Evolutionary conservation across 108 stramenopile genomes (phyloP).

Genomic region (Stephanodiscus minutulus): DNA sequence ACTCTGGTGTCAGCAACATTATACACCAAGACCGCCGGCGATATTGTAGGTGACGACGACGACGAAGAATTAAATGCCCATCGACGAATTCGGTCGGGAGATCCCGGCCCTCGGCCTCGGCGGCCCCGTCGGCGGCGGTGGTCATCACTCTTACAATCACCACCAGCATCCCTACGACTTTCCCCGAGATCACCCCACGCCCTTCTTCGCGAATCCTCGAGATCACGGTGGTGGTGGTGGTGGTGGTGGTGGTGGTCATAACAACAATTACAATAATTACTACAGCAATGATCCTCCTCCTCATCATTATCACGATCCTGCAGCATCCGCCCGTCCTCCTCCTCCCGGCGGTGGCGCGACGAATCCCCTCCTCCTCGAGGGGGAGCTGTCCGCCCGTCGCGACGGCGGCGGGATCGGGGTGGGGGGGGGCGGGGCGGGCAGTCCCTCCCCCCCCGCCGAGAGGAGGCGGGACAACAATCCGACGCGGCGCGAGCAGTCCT

Average conservation of each 20-base stretch:
- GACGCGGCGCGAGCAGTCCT: no score
- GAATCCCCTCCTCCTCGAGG: constrained; percentile 9
- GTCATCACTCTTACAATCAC: neutral
- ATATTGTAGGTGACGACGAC: no score
- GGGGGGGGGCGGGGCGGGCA: constrained; percentile 1
- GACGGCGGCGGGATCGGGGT: constrained; percentile 15
- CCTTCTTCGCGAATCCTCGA: neutral
- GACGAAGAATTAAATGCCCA: constrained; percentile 32
- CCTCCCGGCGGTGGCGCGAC: neutral
- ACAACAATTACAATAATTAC: constrained; percentile 20
- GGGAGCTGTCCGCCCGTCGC: constrained; percentile 17
- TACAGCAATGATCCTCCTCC: neutral
- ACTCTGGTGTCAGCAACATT: no score
- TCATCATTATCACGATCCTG: neutral
- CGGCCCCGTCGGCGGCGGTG: neutral
- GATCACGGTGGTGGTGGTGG: constrained; percentile 7
- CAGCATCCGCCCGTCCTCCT: neutral
- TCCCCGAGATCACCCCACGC: neutral
- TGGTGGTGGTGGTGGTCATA: constrained; percentile 8
- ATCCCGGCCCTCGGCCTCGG: constrained; percentile 12
- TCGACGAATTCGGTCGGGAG: constrained; percentile 85
- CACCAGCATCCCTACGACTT: neutral
- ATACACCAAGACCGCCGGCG: no score
- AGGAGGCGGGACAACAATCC: neutral
- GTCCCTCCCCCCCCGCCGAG: neutral